Conservation (phyloP, 2,329 filamentous ascomycete species). For the Aaosphaeria pasadenensis region DNA sequence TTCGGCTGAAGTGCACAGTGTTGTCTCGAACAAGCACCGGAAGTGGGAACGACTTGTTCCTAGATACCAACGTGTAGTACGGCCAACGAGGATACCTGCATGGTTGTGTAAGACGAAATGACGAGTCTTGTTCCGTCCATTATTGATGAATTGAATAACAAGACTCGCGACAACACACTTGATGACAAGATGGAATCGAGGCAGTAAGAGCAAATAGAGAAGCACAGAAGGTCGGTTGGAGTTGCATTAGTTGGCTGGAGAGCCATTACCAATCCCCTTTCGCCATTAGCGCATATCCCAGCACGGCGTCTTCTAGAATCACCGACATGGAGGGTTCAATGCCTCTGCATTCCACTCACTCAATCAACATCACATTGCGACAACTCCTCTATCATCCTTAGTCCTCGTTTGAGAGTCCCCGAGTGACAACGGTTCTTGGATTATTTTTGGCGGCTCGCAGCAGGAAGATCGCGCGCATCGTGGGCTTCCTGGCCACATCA, state of each 20-base stretch:
- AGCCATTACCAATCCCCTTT: constrained; percentile 33
- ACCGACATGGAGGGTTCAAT: constrained; percentile 19
- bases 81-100: no score
- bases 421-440: constrained; percentile 3
- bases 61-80: no score
- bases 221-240: not conserved
- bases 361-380: constrained; percentile 13
- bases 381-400: constrained; percentile 9
- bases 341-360: constrained; percentile 14
- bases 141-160: no score
- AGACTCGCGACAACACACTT: no score
- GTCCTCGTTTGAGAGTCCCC: constrained; percentile 1
- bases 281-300: constrained; percentile 25
- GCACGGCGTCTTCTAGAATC: constrained; percentile 24
- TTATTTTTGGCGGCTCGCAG: no score
- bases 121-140: no score
- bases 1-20: no score
- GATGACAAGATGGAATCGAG: not conserved
- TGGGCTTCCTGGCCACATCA: constrained; percentile 27
- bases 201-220: constrained; percentile 1
- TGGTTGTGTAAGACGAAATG: no score
- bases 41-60: no score
- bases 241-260: constrained; percentile 7
- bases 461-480: not conserved
- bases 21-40: no score